Base-by-base conservation (phyloP, 441 rosid genomes). In the Pelargonium fulgidum region DNA sequence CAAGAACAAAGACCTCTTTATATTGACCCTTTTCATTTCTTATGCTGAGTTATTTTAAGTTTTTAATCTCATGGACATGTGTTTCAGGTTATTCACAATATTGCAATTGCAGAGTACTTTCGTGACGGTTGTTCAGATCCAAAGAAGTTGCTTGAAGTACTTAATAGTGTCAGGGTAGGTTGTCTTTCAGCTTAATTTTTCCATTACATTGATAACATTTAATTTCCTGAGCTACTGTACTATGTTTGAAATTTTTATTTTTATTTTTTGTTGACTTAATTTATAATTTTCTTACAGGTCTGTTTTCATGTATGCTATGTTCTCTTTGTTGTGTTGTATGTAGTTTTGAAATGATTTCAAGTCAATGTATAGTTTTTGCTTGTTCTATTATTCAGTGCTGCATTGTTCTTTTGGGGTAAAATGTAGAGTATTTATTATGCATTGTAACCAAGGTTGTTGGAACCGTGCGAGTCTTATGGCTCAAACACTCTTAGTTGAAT, bases 41-140 rank as follows among this genome's bases (percentile, higher is more conserved):
- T 54, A 17, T n/a, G 13, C 11, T 14, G 61, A 59, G 47, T n/a
- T 58, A 39, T 24, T 45, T 68, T 9, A 62, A 48, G 54, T 24
- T 66, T 62, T 75, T 64, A 45, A 42, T 75, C 47, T 64, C 42
- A 56, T 71, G 73, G 72, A 56, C 36, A 36, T 61, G 24, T 69
- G 24, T 64, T 17, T 66, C 82, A 96, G 99, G 83, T 96, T 78
- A 86, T 86, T 76, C 99, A 93, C 80, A 96, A 96, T 70, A 91
- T 91, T 75, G 93, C 98, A 48, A 85, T 96, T 69, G 86, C 83
- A 7, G 96, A 91, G 70, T 89, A 80, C 79, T 84, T 88, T 74
- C 81, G 82, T 58, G 86, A 89, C 70, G 88, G 85, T 73, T 91
- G 91, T 78, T 84, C 92, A 66, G 86, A 86, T 76, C 86, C 93